Evolutionary conservation across 805 yeast genomes (phyloP).

Genomic region (Candida nanaspora): DNA sequence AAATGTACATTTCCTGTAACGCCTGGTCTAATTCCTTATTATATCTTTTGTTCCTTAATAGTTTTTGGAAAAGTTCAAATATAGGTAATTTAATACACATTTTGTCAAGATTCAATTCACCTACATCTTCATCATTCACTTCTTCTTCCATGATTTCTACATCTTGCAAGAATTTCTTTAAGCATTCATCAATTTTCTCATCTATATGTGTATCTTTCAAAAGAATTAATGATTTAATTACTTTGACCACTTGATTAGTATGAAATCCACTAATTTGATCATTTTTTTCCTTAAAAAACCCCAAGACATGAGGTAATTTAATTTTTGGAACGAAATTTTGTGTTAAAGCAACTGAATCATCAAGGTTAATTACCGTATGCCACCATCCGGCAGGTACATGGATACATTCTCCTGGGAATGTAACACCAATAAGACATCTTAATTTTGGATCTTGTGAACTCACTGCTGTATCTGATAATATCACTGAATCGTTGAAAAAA

Average conservation of each 20-base stretch:
- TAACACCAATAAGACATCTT: slow-evolving; percentile 56
- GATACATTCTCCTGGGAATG: slow-evolving; percentile 77
- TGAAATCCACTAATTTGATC: slow-evolving; percentile 79
- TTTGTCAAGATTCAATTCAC: slow-evolving; percentile 32
- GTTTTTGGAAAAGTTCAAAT: slow-evolving; percentile 50
- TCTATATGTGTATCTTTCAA: too few relatives aligned
- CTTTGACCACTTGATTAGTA: slow-evolving; percentile 39
- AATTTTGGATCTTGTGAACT: neutral
- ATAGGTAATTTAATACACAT: slow-evolving; percentile 40
- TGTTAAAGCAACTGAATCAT: slow-evolving; percentile 79
- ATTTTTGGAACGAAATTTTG: slow-evolving; percentile 78
- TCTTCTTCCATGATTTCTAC: slow-evolving; percentile 6
- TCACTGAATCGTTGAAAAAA: slow-evolving; percentile 62
- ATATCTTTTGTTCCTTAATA: slow-evolving; percentile 35
- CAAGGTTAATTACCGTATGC: slow-evolving; percentile 87
- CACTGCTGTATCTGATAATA: slow-evolving; percentile 33
- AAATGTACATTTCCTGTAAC: slow-evolving; percentile 27
- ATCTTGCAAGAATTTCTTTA: slow-evolving; percentile 3
- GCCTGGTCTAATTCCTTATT: slow-evolving; percentile 29
- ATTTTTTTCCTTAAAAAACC: slow-evolving; percentile 58
- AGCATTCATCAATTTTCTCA: slow-evolving; percentile 13
- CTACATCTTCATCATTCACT: slow-evolving; percentile 54
- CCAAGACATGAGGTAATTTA: slow-evolving; percentile 52
- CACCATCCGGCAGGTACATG: slow-evolving; percentile 97
- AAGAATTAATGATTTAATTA: slow-evolving; percentile 24